Evolutionary conservation across 805 yeast species (phyloP).

Genomic region (Zygoascus biomembranicola): DNA sequence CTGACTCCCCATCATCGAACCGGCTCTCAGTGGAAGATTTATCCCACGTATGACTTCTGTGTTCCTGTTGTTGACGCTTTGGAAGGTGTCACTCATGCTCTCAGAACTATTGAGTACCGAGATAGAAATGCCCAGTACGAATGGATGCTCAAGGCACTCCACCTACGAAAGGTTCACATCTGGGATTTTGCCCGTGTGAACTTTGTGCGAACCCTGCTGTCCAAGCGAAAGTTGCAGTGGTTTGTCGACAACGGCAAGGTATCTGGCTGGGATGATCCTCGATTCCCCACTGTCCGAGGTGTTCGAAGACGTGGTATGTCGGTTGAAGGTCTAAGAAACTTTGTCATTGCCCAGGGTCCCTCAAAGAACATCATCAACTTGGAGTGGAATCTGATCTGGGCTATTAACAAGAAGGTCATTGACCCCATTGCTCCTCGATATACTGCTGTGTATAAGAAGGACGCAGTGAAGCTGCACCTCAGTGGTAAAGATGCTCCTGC

Average conservation of each 20-base stretch:
- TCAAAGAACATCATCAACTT: slow-evolving; percentile 92
- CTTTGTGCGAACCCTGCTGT: slow-evolving; percentile 88
- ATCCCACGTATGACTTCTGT: slow-evolving; percentile 98
- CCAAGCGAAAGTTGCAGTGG: slow-evolving; percentile 99
- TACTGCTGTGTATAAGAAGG: slow-evolving; percentile 59
- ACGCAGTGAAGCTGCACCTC: slow-evolving; percentile 64
- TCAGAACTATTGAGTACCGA: slow-evolving; percentile 97
- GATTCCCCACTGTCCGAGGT: slow-evolving; percentile 99
- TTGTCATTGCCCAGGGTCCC: slow-evolving; percentile 94
- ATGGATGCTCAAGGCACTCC: slow-evolving; percentile 81
- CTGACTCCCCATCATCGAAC: slow-evolving; percentile 97
- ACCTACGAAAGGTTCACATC: slow-evolving; percentile 84
- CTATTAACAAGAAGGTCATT: slow-evolving; percentile 91
- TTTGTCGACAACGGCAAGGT: slow-evolving; percentile 89
- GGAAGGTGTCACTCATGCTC: slow-evolving; percentile 97
- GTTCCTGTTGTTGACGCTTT: slow-evolving; percentile 91
- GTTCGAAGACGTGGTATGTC: slow-evolving; percentile 99
- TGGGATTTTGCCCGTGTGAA: slow-evolving; percentile 99
- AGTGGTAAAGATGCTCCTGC: slow-evolving; percentile 49
- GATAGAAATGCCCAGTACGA: slow-evolving; percentile 98
- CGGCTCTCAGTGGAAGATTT: slow-evolving; percentile 86
- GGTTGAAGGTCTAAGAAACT: slow-evolving; percentile 92
- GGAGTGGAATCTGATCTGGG: slow-evolving; percentile 98
- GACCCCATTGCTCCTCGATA: slow-evolving; percentile 97
- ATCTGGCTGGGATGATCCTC: slow-evolving; percentile 95